phyloP scores from a whole-genome alignment of 371 early-diverging fungal genomes.

The Furculomyces boomerangus region DNA sequence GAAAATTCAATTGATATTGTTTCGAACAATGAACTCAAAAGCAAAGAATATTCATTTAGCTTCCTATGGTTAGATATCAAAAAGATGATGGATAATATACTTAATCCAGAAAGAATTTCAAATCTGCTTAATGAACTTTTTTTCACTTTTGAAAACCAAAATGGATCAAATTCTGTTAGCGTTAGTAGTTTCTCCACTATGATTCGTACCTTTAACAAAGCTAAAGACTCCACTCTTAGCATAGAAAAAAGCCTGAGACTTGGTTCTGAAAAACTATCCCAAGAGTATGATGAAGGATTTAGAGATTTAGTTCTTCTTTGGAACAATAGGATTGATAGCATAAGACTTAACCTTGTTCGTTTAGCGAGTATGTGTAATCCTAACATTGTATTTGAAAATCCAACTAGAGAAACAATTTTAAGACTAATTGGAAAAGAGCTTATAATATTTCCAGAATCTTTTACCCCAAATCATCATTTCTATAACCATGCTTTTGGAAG shows the following conservation, averaged over 20 bases:
- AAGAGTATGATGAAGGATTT: background rate
- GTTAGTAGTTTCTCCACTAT: background rate
- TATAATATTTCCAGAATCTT: background rate
- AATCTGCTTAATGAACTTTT: background rate
- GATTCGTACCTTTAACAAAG: background rate
- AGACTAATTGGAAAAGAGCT: background rate
- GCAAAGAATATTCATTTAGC: too few species aligned
- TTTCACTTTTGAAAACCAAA: background rate
- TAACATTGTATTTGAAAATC: background rate
- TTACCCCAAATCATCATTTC: too few species aligned
- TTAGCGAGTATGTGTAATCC: background rate
- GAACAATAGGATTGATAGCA: background rate
- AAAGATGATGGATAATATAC: background rate
- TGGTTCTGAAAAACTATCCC: background rate
- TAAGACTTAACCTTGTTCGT: background rate
- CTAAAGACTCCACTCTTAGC: background rate
- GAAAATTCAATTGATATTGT: background rate
- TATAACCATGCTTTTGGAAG: too few species aligned
- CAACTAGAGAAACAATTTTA: background rate
- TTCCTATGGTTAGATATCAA: background rate
- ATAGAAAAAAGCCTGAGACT: background rate
- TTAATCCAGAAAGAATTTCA: background rate
- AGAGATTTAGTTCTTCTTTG: background rate
- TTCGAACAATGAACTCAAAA: background rate
- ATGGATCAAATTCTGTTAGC: background rate